Evolutionary conservation across 495 filamentous ascomycete species (phyloP), one percentile per base, ranked within the genome.

Genomic region (Neurospora tetraspora): DNA sequence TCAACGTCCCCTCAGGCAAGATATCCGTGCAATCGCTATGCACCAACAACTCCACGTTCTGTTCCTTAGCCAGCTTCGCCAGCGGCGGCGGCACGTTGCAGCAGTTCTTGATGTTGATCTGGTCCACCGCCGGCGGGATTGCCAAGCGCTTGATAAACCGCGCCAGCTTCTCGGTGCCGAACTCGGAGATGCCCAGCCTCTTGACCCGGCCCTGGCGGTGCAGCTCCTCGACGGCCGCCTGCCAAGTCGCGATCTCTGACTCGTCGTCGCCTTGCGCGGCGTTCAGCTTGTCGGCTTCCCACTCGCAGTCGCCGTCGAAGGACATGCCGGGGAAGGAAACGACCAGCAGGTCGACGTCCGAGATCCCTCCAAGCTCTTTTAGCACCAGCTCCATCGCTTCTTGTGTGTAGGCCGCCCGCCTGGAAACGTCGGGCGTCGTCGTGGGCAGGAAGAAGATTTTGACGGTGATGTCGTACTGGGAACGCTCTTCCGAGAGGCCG

Each of bases 61-160:
- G 86, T 74, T 91, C 85, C 82, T 94, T 96, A 40, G 96, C 94
- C 78, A 94, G 90, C 76, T 92, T 82, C 68, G 94, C 90, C 78
- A 99, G 84, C 39, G 93, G 91, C 75, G 94, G 94, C 27, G 96
- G 96, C 47, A 98, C 96, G 23, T 95, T 93, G 81, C 96, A 98
- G 83, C 94, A 98, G 81, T 98, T 94, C 76, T 94, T 92, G 69
- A 97, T 87, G 81, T 98, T 98, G 86, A 99, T 96, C 88, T 99
- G 96, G 82, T 98, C 89, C 34, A 98, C 96, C 3, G 88, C 84
- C 11, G 96, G 96, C 76, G 89, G 90, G 65, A 97, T 83, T 59
- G 83, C 85, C 23, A 92, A 91, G 68, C 86, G 83, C 37, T 80
- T 74, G 18, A 88, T 72, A 71, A 89, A 86, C 10, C 87, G 84